phyloP scores from a whole-genome alignment of 2,329 filamentous ascomycete species.

The Phaeosphaeria sp. region DNA sequence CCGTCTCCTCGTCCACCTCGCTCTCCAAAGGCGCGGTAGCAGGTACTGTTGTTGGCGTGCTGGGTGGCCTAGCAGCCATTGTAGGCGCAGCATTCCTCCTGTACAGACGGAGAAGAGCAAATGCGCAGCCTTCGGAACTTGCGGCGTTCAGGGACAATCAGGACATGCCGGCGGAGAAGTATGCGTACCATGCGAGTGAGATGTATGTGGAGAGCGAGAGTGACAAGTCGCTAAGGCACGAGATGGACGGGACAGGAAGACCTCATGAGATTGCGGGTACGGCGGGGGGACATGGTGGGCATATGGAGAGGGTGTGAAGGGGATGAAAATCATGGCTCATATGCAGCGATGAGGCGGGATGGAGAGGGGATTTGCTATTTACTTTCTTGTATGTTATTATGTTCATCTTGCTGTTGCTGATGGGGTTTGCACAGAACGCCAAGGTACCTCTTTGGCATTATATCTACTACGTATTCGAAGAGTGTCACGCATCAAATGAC shows the following conservation, averaged over 20 bases:
- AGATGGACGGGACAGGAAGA: conserved; percentile 1
- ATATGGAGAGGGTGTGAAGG: neutral
- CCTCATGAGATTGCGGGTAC: neutral
- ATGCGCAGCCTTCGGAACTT: neutral
- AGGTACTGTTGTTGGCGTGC: conserved; percentile 7
- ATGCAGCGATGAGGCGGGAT: no score
- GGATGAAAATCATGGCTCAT: neutral
- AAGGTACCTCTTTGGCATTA: no score
- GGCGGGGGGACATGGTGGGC: neutral
- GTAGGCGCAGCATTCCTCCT: conserved; percentile 2
- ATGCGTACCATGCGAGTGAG: neutral
- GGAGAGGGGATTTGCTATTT: no score
- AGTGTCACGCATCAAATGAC: no score
- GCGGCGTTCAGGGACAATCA: neutral
- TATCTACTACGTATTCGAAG: no score
- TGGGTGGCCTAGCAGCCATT: neutral
- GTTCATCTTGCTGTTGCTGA: neutral
- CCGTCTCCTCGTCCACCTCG: neutral
- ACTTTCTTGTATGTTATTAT: neutral
- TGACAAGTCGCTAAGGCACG: neutral
- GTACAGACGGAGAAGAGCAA: neutral
- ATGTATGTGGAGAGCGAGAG: neutral
- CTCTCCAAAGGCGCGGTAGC: conserved; percentile 7
- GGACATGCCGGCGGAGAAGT: conserved; percentile 1
- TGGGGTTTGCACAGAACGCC: no score